A percentile compares a stretch with the other conserved stretches of the same genome.
phyloP scores from a whole-genome alignment of 1,139 yeast genomes.

The Kodamaea sp. region DNA sequence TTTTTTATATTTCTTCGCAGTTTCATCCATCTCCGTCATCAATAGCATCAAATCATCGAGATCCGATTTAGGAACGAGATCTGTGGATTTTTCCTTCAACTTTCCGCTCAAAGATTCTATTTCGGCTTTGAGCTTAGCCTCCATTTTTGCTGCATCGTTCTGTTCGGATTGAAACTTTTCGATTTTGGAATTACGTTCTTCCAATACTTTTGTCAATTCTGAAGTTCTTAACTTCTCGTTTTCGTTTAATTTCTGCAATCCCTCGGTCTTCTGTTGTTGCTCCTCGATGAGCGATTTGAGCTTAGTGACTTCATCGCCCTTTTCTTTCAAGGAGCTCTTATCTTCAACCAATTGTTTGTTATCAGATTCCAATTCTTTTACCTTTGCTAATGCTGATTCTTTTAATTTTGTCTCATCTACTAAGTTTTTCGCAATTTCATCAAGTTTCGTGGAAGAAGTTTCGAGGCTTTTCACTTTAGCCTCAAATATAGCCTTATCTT shows the following conservation, averaged over 20 bases:
- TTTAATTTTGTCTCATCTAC: too few species aligned
- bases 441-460: too few species aligned
- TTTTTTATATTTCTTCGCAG: slow-evolving; percentile 57
- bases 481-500: too few species aligned
- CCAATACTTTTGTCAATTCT: background rate
- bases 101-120: slow-evolving; percentile 8
- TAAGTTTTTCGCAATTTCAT: too few species aligned
- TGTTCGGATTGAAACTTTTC: slow-evolving; percentile 1
- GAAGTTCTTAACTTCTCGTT: slow-evolving; percentile 1
- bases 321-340: too few species aligned
- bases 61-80: slow-evolving; percentile 56
- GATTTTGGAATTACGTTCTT: background rate
- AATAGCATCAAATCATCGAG: slow-evolving; percentile 76
- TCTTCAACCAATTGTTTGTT: background rate
- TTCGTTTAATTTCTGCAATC: too few species aligned
- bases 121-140: slow-evolving; percentile 3
- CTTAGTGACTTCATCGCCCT: too few species aligned
- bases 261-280: background rate
- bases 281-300: too few species aligned
- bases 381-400: too few species aligned
- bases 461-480: too few species aligned
- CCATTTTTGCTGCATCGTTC: slow-evolving; percentile 2
- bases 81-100: slow-evolving; percentile 15
- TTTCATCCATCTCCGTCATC: slow-evolving; percentile 74
- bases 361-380: background rate